Base-by-base conservation (phyloP, 257 asterid species). In the Scutellaria galericulata region DNA sequence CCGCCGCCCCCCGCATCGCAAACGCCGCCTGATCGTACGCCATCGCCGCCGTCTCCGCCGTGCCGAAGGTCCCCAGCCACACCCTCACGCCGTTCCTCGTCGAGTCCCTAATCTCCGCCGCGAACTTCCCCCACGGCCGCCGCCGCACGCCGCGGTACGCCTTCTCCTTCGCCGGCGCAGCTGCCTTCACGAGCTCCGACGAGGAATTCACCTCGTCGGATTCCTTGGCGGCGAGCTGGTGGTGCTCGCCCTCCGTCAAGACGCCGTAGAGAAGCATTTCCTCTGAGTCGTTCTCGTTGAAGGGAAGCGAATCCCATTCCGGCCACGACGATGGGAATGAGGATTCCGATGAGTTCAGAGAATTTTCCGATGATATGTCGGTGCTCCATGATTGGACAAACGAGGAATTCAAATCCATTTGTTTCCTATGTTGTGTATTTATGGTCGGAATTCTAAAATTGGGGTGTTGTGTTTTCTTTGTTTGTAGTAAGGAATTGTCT, bases 11-110 rank as follows among this genome's bases (percentile, higher is more conserved):
- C 31, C 92, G 54, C 92, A 85, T 87, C 1, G 91, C 54, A 24
- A 83, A 91, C 18, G 97, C 96, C 2, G 97, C 97, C 73, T 91
- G 97, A 66, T 91, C 97, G 64, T 91, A 91, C 53, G 97, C 97
- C 76, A 91, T 10, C 50, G 97, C 97, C 4, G 97, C 97, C 5
- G 82, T 89, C 44, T 90, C 97, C 45, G 97, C 90, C 24, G 81
- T 90, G 58, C 84, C 92, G 65, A 90, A 90, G 18, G 97, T 91
- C 47, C 97, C 97, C 10, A 89, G 57, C 97, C 97, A 91, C 18
- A 91, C 97, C 72, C 97, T 66, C 0, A 77, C 78, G 4, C 97
- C 97, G 47, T 89, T 91, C 71, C 96, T 80, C 10, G 96, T 91
- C 3, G 97, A 91, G 60, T 91, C 97, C 78, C 96, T 78, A 31